Conservation (phyloP, 139 green algal species). For the Chlamydomonas sphaeroides region DNA sequence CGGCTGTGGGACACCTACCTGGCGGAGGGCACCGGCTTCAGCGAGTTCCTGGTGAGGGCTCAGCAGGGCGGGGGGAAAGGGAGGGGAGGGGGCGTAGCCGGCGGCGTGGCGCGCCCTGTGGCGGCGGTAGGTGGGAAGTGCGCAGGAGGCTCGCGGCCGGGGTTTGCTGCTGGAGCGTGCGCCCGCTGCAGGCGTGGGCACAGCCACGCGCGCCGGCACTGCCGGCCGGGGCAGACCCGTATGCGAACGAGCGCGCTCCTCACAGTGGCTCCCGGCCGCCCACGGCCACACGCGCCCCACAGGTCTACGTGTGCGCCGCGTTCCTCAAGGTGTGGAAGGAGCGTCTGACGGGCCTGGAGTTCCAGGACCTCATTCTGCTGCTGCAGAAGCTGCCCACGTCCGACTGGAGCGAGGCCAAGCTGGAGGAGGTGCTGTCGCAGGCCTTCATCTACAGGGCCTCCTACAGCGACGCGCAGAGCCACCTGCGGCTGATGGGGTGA, state of each 20-base stretch:
- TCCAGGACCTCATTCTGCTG: slow-evolving; percentile 82
- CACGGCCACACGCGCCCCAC: too few species aligned
- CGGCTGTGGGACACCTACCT: slow-evolving; percentile 97
- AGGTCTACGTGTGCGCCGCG: slow-evolving; percentile 76
- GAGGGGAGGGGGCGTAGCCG: not conserved
- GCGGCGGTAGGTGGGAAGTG: not conserved
- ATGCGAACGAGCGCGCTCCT: too few species aligned
- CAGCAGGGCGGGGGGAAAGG: not conserved
- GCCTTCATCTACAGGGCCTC: slow-evolving; percentile 84
- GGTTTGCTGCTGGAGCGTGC: too few species aligned
- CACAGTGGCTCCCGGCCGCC: too few species aligned
- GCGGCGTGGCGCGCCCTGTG: not conserved
- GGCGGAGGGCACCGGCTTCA: slow-evolving; percentile 75
- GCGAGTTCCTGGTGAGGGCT: slow-evolving; percentile 83
- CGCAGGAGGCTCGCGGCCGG: too few species aligned
- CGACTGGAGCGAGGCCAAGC: slow-evolving; percentile 78
- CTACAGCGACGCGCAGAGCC: slow-evolving; percentile 80
- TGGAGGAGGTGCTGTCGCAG: slow-evolving; percentile 86
- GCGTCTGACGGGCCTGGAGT: slow-evolving; percentile 77
- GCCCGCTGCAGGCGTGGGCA: too few species aligned
- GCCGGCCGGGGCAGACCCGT: too few species aligned
- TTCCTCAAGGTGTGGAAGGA: slow-evolving; percentile 83
- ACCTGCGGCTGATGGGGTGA: slow-evolving; percentile 64
- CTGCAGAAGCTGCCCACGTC: slow-evolving; percentile 80
- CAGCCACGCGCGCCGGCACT: too few species aligned